Base-by-base conservation (phyloP, 805 yeast species). In the Cyberlindnera nakhonratchasimensis region DNA sequence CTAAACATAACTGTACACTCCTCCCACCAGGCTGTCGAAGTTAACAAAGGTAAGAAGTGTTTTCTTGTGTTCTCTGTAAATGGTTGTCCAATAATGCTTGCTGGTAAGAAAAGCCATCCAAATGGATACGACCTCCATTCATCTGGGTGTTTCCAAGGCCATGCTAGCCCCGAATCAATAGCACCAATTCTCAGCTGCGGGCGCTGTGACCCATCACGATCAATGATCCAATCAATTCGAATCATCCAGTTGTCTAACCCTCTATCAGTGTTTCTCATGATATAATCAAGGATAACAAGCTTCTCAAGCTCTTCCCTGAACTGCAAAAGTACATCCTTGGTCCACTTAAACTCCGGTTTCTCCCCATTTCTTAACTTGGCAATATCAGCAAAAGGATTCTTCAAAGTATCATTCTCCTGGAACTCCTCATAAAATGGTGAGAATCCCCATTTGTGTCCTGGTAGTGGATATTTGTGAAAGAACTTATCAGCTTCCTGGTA, bases 121-220 rank as follows among this genome's bases (percentile, higher is more conserved):
- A 74, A 83, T 0, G 90, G 90, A 52, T 80, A 83, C 1, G 86
- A 79, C 42, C 90, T 63, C 87, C 89, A 82, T 54, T 82, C 88
- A 59, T 83, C 86, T 0, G 90, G 90, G 50, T 82, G 87, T 53
- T 83, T 82, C 88, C 88, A 83, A 5, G 91, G 90, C 52, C 80
- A 82, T 0, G 89, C 71, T 23, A 83, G 65, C 0, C 89, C 89
- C 13, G 86, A 80, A 53, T 83, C 90, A 34, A 83, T 83, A 1
- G 90, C 91, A 3, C 86, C 88, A 23, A 83, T 67, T 38, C 66
- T 70, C 12, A 83, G 45, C 1, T 30, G 42, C 0, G 82, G 82
- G 13, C 48, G 49, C 46, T 59, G 56, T 6, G 35, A 31, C 10
- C 53, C 49, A 24, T 56, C 51, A 0, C 40, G 42, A 6, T n/a